Evolutionary conservation across 495 filamentous ascomycete genomes (phyloP).

Genomic region (Xylaria scruposa): DNA sequence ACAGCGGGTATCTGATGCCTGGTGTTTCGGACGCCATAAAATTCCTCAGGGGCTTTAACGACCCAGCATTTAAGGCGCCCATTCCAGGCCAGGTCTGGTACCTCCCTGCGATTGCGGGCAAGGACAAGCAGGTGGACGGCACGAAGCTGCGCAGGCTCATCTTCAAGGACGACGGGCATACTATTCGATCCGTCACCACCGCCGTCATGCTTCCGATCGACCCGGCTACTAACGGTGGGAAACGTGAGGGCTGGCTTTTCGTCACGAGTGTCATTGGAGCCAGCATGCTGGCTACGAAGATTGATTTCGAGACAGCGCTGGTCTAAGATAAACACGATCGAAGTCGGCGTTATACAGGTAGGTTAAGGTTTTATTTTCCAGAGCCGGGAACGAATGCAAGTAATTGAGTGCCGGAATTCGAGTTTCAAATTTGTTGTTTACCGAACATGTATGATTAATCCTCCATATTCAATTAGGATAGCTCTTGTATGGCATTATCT

Average conservation of each 20-base stretch:
- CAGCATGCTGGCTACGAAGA: constrained; percentile 59
- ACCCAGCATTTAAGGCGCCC: constrained; percentile 50
- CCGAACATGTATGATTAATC: background rate
- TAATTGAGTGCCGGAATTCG: background rate
- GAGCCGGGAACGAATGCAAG: background rate
- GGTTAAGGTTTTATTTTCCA: background rate
- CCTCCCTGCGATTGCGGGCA: constrained; percentile 36
- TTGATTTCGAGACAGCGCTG: constrained; percentile 50
- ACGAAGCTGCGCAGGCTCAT: constrained; percentile 50
- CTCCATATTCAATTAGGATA: background rate
- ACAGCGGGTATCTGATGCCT: constrained; percentile 62
- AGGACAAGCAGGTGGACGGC: constrained; percentile 36
- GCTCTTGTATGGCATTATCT: background rate
- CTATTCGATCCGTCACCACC: constrained; percentile 57
- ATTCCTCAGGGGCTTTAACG: constrained; percentile 39
- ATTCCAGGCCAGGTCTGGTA: constrained; percentile 55
- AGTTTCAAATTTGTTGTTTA: background rate
- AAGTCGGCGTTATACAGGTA: background rate
- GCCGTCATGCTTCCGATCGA: constrained; percentile 62
- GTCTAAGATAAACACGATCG: background rate
- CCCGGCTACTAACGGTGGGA: constrained; percentile 43
- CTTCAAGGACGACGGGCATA: constrained; percentile 65
- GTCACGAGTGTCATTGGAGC: constrained; percentile 63
- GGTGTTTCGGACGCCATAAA: constrained; percentile 54
- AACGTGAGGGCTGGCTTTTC: constrained; percentile 63